Percentiles rank a stretch among this genome's conserved stretches.
phyloP scores from a whole-genome alignment of 1,139 yeast genomes.

The Candida dubliniensis region DNA sequence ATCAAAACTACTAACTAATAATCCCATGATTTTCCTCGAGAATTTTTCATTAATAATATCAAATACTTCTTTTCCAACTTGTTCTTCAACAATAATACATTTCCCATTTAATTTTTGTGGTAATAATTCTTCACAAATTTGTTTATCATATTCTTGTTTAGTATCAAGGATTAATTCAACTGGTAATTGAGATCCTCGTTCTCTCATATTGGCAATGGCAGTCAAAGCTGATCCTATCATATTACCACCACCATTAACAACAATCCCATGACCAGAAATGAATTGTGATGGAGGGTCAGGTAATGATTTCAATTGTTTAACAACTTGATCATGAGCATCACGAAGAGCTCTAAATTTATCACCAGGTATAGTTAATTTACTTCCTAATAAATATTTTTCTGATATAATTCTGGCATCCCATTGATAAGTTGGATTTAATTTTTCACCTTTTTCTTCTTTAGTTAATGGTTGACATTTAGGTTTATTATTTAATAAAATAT shows the following conservation, averaged over 20 bases:
- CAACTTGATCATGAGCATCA: constrained; percentile 26
- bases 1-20: constrained; percentile 37
- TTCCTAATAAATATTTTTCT: constrained; percentile 13
- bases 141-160: constrained; percentile 24
- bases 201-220: constrained; percentile 32
- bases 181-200: constrained; percentile 35
- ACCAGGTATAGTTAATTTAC: constrained; percentile 13
- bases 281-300: constrained; percentile 25
- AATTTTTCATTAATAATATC: constrained; percentile 24
- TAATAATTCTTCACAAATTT: constrained; percentile 31
- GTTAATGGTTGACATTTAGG: constrained; percentile 24
- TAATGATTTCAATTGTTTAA: constrained; percentile 23
- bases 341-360: constrained; percentile 25
- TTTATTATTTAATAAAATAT: constrained; percentile 19
- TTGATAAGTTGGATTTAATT: constrained; percentile 20
- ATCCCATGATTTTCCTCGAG: constrained; percentile 33
- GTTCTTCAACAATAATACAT: constrained; percentile 32
- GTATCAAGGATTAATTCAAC: constrained; percentile 35
- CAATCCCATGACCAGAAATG: constrained; percentile 37
- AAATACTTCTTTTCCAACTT: constrained; percentile 23
- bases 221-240: constrained; percentile 32
- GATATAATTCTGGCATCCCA: constrained; percentile 22
- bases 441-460: constrained; percentile 22
- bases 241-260: constrained; percentile 32
- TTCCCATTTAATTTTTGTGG: constrained; percentile 29